Evolutionary conservation across 345 rosid species (phyloP).

Genomic region (Syzygium aromaticum): DNA sequence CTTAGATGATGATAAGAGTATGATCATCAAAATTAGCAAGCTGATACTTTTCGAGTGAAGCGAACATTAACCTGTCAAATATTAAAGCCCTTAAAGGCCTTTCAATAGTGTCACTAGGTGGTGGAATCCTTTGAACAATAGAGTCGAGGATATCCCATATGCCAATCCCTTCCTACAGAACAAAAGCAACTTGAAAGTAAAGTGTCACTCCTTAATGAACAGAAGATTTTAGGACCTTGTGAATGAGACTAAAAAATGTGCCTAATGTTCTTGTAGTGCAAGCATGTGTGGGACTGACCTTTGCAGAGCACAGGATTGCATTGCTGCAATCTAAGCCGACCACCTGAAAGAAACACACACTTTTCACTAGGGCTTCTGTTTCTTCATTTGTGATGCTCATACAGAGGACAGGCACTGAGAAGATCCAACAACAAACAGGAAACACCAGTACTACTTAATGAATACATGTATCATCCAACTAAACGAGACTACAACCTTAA

Average conservation of each 20-base stretch:
- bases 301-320: slow-evolving; percentile 94
- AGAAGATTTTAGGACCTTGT: not conserved
- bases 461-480: not conserved
- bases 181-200: not conserved
- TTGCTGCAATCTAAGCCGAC: slow-evolving; percentile 91
- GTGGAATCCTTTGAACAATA: slow-evolving; percentile 71
- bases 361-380: not conserved
- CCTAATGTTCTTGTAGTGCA: not conserved
- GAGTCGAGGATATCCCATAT: slow-evolving; percentile 76
- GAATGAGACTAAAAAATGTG: not conserved
- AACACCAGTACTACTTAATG: not conserved
- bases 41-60: not conserved
- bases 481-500: not conserved
- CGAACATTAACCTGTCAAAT: slow-evolving; percentile 65
- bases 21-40: not conserved
- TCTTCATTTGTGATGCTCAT: slow-evolving; percentile 7
- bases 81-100: slow-evolving; percentile 76
- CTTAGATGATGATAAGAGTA: not conserved
- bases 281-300: slow-evolving; percentile 40
- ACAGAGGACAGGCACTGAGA: not conserved
- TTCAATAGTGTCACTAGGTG: slow-evolving; percentile 56
- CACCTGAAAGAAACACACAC: slow-evolving; percentile 32
- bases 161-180: slow-evolving; percentile 82
- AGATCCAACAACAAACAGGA: not conserved
- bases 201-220: not conserved